A percentile compares a stretch with the other conserved stretches of the same genome.
phyloP scores from a whole-genome alignment of 169 alveolate genomes.

The Eimeria maxima region DNA sequence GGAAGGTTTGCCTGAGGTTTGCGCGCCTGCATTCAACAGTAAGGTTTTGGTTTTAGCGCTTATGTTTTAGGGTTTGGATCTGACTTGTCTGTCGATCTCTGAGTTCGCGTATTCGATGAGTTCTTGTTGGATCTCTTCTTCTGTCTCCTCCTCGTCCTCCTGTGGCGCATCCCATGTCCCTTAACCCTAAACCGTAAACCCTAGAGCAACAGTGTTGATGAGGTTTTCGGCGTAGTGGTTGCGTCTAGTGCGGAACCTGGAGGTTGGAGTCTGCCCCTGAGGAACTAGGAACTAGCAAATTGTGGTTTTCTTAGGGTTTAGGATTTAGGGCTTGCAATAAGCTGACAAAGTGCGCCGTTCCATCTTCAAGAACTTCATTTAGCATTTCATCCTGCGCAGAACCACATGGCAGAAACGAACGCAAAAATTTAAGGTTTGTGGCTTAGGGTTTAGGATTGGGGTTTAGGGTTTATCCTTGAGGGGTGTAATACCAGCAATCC shows the following conservation, averaged over 20 bases:
- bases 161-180: background rate
- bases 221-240: background rate
- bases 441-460: background rate
- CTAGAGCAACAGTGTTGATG: background rate
- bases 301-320: background rate
- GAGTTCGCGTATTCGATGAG: background rate
- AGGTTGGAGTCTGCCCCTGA: no score
- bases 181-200: background rate
- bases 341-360: conserved; percentile 42
- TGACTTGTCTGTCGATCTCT: conserved; percentile 30
- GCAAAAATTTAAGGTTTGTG: background rate
- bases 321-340: background rate
- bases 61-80: background rate
- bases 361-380: conserved; percentile 46
- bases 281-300: no score
- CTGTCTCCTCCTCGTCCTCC: conserved; percentile 53
- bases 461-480: background rate
- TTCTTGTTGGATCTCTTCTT: conserved; percentile 18
- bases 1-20: background rate
- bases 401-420: background rate
- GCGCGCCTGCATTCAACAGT: background rate
- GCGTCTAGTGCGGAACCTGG: background rate
- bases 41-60: background rate
- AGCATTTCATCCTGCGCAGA: conserved; percentile 30
- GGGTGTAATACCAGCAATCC: conserved; percentile 1